Conservation (phyloP, 768 basidiomycete species). For the Termitomyces heimii region DNA sequence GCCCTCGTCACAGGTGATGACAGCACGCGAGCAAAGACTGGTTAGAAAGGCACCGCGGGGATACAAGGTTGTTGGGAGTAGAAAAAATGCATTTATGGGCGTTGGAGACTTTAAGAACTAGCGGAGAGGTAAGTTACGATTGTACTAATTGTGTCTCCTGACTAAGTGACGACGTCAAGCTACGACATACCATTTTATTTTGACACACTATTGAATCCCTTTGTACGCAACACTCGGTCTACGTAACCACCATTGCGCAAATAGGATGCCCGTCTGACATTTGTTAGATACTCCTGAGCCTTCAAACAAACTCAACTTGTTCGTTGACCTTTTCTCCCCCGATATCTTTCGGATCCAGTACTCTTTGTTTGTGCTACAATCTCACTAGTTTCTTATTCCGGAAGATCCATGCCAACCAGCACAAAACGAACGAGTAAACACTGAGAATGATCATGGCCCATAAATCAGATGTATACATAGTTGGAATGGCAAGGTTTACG, state of each 20-base stretch:
- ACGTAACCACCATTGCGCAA: background rate
- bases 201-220: background rate
- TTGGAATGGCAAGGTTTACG: conserved; percentile 72
- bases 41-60: conserved; percentile 66
- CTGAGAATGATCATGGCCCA: conserved; percentile 58
- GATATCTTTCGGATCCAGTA: background rate
- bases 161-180: background rate
- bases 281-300: background rate
- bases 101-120: conserved; percentile 8
- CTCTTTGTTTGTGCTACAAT: conserved; percentile 2
- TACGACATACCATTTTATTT: background rate
- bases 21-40: conserved; percentile 60
- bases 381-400: conserved; percentile 16
- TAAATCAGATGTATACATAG: conserved; percentile 66
- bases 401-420: conserved; percentile 55
- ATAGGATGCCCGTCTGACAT: background rate
- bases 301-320: background rate
- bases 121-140: conserved; percentile 1
- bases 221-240: background rate
- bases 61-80: conserved; percentile 49
- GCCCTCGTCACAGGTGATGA: conserved; percentile 55
- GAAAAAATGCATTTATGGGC: conserved; percentile 26
- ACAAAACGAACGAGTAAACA: conserved; percentile 55
- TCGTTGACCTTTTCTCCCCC: too few relatives aligned
- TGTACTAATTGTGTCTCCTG: background rate